These are phyloP conservation scores for Asterionellopsis glacialis DNA, from an alignment of 108 stramenopile species.

Conservation along the genomic window DNA sequence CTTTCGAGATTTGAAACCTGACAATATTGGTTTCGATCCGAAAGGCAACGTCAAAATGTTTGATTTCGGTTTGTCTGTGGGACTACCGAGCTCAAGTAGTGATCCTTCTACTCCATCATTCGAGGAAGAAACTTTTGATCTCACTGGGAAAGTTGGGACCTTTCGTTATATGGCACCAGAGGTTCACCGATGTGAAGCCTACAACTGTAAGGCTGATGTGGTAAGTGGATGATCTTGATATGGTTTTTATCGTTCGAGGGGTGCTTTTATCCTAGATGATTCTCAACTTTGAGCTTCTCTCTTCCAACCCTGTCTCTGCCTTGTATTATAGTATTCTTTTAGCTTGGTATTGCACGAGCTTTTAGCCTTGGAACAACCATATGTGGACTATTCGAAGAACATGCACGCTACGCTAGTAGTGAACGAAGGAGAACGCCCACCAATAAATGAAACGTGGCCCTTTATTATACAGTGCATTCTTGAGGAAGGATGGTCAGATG, in stretches of 20 bases:
- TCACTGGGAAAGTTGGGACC: constrained; percentile 56
- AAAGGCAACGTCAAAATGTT: constrained; percentile 57
- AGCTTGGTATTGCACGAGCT: constrained; percentile 54
- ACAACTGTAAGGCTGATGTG: constrained; percentile 63
- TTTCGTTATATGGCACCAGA: constrained; percentile 82
- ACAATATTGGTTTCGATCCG: constrained; percentile 44
- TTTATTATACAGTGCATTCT: neutral
- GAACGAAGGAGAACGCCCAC: constrained; percentile 9
- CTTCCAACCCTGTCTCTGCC: too few relatives aligned
- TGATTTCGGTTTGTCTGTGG: constrained; percentile 47
- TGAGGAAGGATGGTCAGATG: constrained; percentile 7
- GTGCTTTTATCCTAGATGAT: too few relatives aligned
- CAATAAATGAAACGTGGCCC: constrained; percentile 8
- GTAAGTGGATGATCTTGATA: too few relatives aligned
- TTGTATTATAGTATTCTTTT: constrained; percentile 35
- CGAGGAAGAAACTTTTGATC: constrained; percentile 24
- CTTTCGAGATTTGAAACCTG: constrained; percentile 78
- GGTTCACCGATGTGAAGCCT: constrained; percentile 34
- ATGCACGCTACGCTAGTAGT: constrained; percentile 1
- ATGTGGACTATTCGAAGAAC: constrained; percentile 4
- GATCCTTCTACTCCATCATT: neutral
- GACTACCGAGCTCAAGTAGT: neutral
- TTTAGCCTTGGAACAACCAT: constrained; percentile 45
- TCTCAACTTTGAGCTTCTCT: too few relatives aligned
- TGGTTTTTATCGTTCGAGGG: too few relatives aligned